Percentiles rank a stretch among this genome's conserved stretches.
Evolutionary conservation across 106 monocot species (phyloP).

Genomic region (Dioscorea alata): DNA sequence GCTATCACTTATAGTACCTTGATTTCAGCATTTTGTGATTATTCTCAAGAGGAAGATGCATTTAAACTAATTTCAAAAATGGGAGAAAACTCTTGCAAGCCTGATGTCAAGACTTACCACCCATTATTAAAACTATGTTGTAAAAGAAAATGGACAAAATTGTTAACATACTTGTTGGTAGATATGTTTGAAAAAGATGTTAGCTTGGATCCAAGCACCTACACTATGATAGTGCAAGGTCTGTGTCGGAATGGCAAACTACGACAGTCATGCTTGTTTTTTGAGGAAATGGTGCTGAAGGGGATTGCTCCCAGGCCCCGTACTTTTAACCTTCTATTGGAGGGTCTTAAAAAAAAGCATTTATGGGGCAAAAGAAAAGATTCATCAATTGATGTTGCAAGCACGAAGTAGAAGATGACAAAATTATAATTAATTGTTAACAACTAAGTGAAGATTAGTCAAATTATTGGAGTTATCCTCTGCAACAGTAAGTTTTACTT

Average conservation of each 20-base stretch:
- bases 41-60: constrained; percentile 49
- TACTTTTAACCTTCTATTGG: constrained; percentile 36
- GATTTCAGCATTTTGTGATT: constrained; percentile 67
- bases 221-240: constrained; percentile 57
- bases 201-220: constrained; percentile 69
- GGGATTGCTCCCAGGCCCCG: constrained; percentile 46
- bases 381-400: constrained; percentile 42
- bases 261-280: constrained; percentile 51
- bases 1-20: constrained; percentile 69
- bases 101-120: constrained; percentile 55
- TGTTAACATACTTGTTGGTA: constrained; percentile 56
- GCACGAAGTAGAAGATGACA: constrained; percentile 13
- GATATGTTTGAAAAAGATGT: constrained; percentile 73
- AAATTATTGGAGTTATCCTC: too few relatives aligned
- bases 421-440: too few relatives aligned
- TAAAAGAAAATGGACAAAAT: constrained; percentile 42
- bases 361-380: constrained; percentile 35
- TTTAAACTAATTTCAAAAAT: constrained; percentile 50
- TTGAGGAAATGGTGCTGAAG: constrained; percentile 80
- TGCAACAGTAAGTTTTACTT: too few relatives aligned
- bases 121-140: constrained; percentile 71
- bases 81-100: constrained; percentile 57
- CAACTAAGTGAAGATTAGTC: too few relatives aligned
- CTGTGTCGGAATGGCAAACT: constrained; percentile 58
- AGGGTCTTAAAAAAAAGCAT: constrained; percentile 53